Evolutionary conservation across 129 eudicot genomes (phyloP).

Genomic region (Tanacetum coccineum): DNA sequence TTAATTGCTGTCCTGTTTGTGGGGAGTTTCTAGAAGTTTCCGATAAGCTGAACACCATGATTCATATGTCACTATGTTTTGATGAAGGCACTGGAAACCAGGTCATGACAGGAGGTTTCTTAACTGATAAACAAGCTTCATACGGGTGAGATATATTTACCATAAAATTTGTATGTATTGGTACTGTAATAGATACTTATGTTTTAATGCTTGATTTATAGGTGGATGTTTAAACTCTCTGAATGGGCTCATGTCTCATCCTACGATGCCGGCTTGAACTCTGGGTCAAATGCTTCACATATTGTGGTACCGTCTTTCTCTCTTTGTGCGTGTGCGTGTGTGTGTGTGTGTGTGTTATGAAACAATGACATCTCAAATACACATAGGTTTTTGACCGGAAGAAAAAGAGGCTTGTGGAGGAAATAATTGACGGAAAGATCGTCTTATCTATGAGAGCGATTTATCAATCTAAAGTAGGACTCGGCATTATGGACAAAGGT

Average conservation of each 20-base stretch:
- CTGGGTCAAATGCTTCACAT: slow-evolving; percentile 84
- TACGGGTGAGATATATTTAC: slow-evolving; percentile 55
- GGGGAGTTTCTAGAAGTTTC: slow-evolving; percentile 78
- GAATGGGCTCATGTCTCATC: slow-evolving; percentile 97
- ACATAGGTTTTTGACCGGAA: slow-evolving; percentile 79
- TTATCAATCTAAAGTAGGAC: slow-evolving; percentile 86
- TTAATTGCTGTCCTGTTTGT: slow-evolving; percentile 87
- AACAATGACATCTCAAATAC: slow-evolving; percentile 18
- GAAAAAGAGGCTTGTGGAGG: slow-evolving; percentile 87
- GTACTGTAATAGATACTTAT: background rate
- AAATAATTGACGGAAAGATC: slow-evolving; percentile 81
- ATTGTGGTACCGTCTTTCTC: slow-evolving; percentile 62
- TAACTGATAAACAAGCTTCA: slow-evolving; percentile 95
- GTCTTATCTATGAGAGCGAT: slow-evolving; percentile 90
- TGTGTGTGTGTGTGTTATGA: background rate
- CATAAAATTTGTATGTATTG: background rate
- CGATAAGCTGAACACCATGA: slow-evolving; percentile 60
- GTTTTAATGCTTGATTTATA: slow-evolving; percentile 21
- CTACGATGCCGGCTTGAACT: slow-evolving; percentile 73
- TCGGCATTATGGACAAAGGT: slow-evolving; percentile 88
- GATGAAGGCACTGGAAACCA: slow-evolving; percentile 98
- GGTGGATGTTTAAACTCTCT: slow-evolving; percentile 98
- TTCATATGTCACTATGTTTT: slow-evolving; percentile 89
- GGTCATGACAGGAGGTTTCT: slow-evolving; percentile 93
- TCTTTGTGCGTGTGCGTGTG: background rate